Evolutionary conservation across 345 rosid genomes (phyloP).

Genomic region (Camelina laxa): DNA sequence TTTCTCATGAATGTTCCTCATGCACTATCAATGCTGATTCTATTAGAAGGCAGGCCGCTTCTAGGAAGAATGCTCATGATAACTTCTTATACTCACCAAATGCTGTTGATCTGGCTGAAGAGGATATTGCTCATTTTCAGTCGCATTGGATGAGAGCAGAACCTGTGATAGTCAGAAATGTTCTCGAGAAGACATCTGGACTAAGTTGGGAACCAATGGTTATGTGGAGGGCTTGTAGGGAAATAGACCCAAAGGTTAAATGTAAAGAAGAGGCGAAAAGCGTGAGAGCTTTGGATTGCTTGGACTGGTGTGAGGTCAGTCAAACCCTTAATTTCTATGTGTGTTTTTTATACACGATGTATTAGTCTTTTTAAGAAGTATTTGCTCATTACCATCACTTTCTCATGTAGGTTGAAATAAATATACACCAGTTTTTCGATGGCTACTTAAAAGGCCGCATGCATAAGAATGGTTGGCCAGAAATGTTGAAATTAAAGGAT

Average conservation of each 20-base stretch:
- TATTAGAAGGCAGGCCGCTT: slow-evolving; percentile 55
- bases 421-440: slow-evolving; percentile 63
- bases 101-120: slow-evolving; percentile 52
- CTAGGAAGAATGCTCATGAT: slow-evolving; percentile 54
- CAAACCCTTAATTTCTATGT: background rate
- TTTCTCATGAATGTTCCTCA: slow-evolving; percentile 50
- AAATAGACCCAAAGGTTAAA: slow-evolving; percentile 44
- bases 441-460: slow-evolving; percentile 57
- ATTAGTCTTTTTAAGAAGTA: background rate
- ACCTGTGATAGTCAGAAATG: slow-evolving; percentile 69
- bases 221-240: slow-evolving; percentile 83
- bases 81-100: slow-evolving; percentile 70
- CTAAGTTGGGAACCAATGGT: slow-evolving; percentile 94
- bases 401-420: slow-evolving; percentile 58
- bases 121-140: slow-evolving; percentile 70
- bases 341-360: background rate
- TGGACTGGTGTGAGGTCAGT: slow-evolving; percentile 55
- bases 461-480: slow-evolving; percentile 53
- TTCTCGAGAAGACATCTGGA: slow-evolving; percentile 62
- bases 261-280: slow-evolving; percentile 39
- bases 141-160: slow-evolving; percentile 75
- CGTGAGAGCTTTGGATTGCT: slow-evolving; percentile 64
- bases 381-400: slow-evolving; percentile 14
- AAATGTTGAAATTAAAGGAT: slow-evolving; percentile 70
- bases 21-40: slow-evolving; percentile 47